Evolutionary conservation across 2,329 filamentous ascomycete species (phyloP).

Genomic region (Neospermospora avenae): DNA sequence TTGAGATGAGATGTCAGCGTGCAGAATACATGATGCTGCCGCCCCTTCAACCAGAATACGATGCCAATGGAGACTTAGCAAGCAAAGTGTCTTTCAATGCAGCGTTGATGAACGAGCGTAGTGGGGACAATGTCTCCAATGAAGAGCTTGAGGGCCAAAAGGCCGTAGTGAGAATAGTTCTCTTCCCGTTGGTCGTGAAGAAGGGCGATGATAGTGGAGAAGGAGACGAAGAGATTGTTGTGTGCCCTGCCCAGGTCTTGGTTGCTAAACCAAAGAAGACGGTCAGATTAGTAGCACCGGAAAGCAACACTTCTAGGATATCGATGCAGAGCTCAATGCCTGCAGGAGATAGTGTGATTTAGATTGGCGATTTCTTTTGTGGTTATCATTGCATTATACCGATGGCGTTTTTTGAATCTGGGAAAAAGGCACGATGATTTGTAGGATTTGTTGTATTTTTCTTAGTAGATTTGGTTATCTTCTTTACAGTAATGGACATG

Average conservation of each 20-base stretch:
- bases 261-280: conserved; percentile 51
- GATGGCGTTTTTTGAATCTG: conserved; percentile 16
- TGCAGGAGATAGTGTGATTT: conserved; percentile 26
- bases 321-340: conserved; percentile 36
- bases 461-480: conserved; percentile 18
- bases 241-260: conserved; percentile 91
- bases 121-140: conserved; percentile 63
- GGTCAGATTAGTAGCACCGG: conserved; percentile 29
- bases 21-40: conserved; percentile 99
- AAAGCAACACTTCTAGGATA: conserved; percentile 25
- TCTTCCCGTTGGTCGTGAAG: conserved; percentile 96
- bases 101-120: conserved; percentile 90
- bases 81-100: conserved; percentile 91
- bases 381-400: conserved; percentile 20
- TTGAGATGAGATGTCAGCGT: conserved; percentile 96
- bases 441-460: conserved; percentile 18
- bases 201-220: conserved; percentile 85
- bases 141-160: conserved; percentile 75
- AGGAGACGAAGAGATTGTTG: conserved; percentile 91
- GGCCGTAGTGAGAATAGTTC: conserved; percentile 81
- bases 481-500: conserved; percentile 8
- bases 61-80: conserved; percentile 83
- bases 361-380: conserved; percentile 20
- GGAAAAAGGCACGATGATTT: conserved; percentile 5
- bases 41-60: conserved; percentile 90